Conservation (phyloP, 139 green algal species). For the Chlorella sp. region DNA sequence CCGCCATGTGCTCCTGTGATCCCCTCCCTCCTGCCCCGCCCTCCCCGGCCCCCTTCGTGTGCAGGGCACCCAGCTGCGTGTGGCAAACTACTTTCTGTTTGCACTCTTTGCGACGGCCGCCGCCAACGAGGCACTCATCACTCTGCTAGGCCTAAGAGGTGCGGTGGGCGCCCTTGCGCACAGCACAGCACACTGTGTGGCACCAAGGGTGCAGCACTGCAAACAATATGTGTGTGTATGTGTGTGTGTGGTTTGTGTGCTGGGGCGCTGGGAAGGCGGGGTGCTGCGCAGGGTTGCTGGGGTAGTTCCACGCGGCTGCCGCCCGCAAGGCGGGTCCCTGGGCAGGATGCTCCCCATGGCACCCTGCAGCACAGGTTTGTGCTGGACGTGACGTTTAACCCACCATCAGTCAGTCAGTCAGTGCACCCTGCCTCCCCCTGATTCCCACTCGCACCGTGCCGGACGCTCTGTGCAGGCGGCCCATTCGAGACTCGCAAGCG, state of each 20-base stretch:
- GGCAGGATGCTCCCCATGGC: too few species aligned
- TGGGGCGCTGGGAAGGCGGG: too few species aligned
- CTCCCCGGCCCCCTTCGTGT: too few species aligned
- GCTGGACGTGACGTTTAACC: not conserved
- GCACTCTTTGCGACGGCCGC: slow-evolving; percentile 3
- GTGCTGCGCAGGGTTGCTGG: too few species aligned
- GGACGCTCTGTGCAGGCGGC: not conserved
- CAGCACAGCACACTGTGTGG: too few species aligned
- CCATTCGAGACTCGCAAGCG: slow-evolving; percentile 25
- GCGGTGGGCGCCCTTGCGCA: too few species aligned
- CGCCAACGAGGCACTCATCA: not conserved
- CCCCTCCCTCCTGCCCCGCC: not conserved
- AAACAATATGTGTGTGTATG: too few species aligned
- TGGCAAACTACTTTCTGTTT: slow-evolving; percentile 14
- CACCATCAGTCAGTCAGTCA: not conserved
- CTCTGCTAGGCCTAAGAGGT: slow-evolving; percentile 16
- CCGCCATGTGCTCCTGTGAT: not conserved
- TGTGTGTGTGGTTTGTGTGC: too few species aligned
- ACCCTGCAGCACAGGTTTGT: too few species aligned
- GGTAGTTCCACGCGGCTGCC: too few species aligned
- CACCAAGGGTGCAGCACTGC: too few species aligned
- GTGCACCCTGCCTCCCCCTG: not conserved
- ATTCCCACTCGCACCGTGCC: not conserved
- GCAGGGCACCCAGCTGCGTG: slow-evolving; percentile 5
- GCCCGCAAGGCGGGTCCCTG: too few species aligned